Conservation (phyloP, 441 rosid species). For the Gossypium davidsonii region DNA sequence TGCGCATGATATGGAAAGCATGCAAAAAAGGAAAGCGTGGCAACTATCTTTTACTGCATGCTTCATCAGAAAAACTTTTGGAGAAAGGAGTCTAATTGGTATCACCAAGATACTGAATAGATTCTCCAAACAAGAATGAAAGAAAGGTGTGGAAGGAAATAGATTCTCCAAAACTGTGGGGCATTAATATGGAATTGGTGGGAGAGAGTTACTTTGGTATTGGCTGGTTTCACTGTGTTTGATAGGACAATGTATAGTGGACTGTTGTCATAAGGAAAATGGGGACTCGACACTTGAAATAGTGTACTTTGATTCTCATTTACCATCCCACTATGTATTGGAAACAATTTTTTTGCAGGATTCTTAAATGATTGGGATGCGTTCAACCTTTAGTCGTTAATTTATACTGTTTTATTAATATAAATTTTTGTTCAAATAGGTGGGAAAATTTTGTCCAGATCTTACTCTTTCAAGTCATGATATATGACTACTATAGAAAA, state of each 20-base stretch:
- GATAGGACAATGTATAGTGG: conserved; percentile 7
- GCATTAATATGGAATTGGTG: neutral
- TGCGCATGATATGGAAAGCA: neutral
- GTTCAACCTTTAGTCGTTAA: neutral
- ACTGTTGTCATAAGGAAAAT: neutral
- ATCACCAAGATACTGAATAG: conserved; percentile 1
- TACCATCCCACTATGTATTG: conserved; percentile 9
- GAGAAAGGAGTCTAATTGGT: conserved; percentile 7
- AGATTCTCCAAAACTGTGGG: conserved; percentile 12
- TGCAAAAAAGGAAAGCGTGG: neutral
- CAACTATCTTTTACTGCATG: conserved; percentile 1
- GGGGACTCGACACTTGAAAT: conserved; percentile 1
- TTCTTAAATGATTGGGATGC: neutral
- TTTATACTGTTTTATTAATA: neutral
- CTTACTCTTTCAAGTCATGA: neutral
- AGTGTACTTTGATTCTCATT: neutral
- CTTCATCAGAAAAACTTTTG: conserved; percentile 2
- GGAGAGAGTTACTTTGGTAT: neutral
- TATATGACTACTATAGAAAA: neutral
- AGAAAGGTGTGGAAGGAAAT: neutral
- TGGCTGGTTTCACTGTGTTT: neutral
- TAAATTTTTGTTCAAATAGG: neutral
- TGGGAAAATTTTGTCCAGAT: neutral
- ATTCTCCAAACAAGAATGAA: neutral
- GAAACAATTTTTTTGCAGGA: neutral